Evolutionary conservation across 768 basidiomycete species (phyloP), one percentile per base, ranked within the genome.

Genomic region (Mycena leptocephala): DNA sequence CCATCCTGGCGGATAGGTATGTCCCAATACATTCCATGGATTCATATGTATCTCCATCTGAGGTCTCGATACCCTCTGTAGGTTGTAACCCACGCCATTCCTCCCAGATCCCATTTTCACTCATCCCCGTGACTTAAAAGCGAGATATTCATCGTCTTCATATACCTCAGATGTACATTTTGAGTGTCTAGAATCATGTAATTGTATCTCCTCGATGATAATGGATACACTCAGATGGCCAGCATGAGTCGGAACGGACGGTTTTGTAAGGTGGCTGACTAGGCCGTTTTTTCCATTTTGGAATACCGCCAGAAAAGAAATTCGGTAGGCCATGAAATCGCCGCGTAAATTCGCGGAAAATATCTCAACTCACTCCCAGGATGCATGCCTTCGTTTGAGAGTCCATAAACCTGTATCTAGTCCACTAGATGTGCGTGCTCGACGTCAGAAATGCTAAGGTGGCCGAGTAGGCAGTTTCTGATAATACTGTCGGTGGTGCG

Each of bases 381-480:
- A 63, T 63, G 62, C 32, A 63, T 39, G 39, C 62, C 9, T 32
- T 65, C 28, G 20, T 65, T 65, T n/a, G 8, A 43, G 64, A 35
- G 65, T 30, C 43, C 46, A 66, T 48, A 28, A 24, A 18, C 48
- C 20, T 18, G 48, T 5, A 66, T 33, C 32, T 53, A 51, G 28
- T 32, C 18, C n/a, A 16, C 33, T 28, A 5, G 10, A 46, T 43
- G 39, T 20, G 30, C 32, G 26, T 22, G 41, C 26, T 30, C 28
- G 41, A n/a, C 30, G 63, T 16, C 63, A 64, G 32, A 64, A 30
- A 32, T 46, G 41, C 63, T 64, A 64, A 64, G 63, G 63, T 64
- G 63, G 63, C 63, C 37, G 22, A 51, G 46, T 65, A 65, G n/a
- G 28, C 43, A 51, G 64, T 65, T 33, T 63, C 62, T 39, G 62